phyloP scores from a whole-genome alignment of 306 rosid genomes.

The Lathyrus sativus region DNA sequence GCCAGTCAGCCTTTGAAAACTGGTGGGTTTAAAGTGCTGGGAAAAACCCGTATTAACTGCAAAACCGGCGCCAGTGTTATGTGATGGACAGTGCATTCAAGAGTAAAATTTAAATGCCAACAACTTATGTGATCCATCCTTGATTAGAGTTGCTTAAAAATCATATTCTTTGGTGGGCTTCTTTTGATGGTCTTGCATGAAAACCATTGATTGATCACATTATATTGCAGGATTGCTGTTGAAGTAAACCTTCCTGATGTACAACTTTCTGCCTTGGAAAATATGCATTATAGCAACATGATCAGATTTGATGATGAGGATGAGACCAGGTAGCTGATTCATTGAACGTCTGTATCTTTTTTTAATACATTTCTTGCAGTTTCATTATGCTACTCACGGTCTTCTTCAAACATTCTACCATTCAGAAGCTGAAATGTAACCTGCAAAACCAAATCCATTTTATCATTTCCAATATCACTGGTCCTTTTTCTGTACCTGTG shows the following conservation, averaged over 20 bases:
- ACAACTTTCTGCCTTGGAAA: slow-evolving; percentile 83
- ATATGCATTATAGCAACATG: slow-evolving; percentile 91
- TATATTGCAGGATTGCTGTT: slow-evolving; percentile 68
- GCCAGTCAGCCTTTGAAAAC: no score
- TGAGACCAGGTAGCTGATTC: slow-evolving; percentile 72
- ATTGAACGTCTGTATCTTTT: slow-evolving; percentile 27
- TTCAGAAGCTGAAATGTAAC: slow-evolving; percentile 8
- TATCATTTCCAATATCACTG: slow-evolving; percentile 24
- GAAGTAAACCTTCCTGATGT: slow-evolving; percentile 65
- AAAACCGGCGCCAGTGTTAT: no score
- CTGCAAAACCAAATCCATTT: slow-evolving; percentile 27
- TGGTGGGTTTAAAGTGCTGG: no score
- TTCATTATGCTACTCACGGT: slow-evolving; percentile 8
- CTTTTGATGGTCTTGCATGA: slow-evolving; percentile 39
- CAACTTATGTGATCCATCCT: neutral
- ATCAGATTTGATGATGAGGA: slow-evolving; percentile 75
- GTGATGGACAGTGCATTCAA: slow-evolving; percentile 1
- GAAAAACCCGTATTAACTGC: no score
- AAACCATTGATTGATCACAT: slow-evolving; percentile 29
- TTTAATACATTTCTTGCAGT: slow-evolving; percentile 27
- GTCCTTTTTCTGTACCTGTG: slow-evolving; percentile 25
- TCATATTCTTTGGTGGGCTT: slow-evolving; percentile 26
- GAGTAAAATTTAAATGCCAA: slow-evolving; percentile 17
- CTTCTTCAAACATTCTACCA: slow-evolving; percentile 28
- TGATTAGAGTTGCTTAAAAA: slow-evolving; percentile 30